Conservation (phyloP, 108 stramenopile genomes). For the Pseudonitzschia pungens region DNA sequence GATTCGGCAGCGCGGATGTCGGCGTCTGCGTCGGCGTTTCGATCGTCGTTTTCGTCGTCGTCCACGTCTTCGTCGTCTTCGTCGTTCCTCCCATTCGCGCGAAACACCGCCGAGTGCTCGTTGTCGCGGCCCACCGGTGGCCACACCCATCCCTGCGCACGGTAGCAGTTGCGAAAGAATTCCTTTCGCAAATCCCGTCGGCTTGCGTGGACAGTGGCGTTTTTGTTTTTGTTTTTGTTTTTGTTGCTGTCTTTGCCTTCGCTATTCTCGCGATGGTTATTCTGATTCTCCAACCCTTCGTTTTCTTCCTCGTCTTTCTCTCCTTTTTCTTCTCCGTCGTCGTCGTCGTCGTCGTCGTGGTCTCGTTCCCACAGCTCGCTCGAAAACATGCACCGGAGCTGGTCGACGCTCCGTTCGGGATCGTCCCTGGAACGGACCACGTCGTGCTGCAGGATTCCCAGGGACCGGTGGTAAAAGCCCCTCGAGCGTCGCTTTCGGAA, state of each 20-base stretch:
- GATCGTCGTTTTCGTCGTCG: neutral
- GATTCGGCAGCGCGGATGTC: no score
- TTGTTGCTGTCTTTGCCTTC: neutral
- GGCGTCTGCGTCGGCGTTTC: neutral
- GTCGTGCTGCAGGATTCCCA: neutral
- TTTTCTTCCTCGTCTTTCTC: neutral
- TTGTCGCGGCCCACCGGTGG: neutral
- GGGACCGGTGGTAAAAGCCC: conserved; percentile 7
- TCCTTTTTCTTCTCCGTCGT: neutral
- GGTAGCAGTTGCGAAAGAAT: neutral
- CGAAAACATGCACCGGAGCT: conserved; percentile 1
- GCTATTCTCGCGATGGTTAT: no score
- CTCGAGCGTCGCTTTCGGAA: neutral
- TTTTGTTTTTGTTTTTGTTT: neutral
- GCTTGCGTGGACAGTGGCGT: no score
- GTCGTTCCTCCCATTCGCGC: neutral
- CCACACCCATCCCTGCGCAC: conserved; percentile 9
- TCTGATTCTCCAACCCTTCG: no score
- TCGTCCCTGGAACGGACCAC: neutral
- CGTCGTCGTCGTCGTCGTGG: neutral
- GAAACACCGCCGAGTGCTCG: neutral
- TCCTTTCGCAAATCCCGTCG: neutral
- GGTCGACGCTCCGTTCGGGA: neutral
- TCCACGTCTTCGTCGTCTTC: neutral
- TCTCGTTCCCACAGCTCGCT: neutral